These are phyloP conservation scores for Hyparrhenia diplandra DNA, from an alignment of 176 grass and related monocot genomes.

Conservation along the genomic window DNA sequence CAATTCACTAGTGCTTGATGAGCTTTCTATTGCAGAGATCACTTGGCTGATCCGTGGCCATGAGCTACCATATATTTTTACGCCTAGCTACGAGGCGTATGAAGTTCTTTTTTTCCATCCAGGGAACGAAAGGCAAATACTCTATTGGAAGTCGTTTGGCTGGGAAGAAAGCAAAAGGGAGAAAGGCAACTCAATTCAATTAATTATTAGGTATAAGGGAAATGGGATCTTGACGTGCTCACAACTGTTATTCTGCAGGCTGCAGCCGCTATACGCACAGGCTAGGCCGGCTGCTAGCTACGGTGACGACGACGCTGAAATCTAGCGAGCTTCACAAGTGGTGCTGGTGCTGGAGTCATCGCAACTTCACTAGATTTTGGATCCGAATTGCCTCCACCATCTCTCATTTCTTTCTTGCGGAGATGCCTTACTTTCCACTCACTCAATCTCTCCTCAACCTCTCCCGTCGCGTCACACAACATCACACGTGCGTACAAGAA, in stretches of 20 bases:
- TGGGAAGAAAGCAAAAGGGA: background rate
- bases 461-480: background rate
- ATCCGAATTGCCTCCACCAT: constrained; percentile 13
- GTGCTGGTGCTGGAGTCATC: background rate
- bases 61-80: background rate
- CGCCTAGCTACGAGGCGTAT: background rate
- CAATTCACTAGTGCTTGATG: constrained; percentile 8
- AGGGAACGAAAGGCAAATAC: background rate
- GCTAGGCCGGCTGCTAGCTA: background rate
- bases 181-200: background rate
- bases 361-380: constrained; percentile 21
- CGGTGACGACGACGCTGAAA: background rate
- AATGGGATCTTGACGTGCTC: constrained; percentile 6
- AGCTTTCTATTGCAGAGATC: background rate
- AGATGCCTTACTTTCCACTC: constrained; percentile 12
- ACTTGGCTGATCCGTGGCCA: constrained; percentile 40
- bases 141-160: background rate
- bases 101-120: background rate
- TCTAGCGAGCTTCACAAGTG: constrained; percentile 18
- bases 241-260: background rate
- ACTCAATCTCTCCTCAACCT: background rate
- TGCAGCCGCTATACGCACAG: constrained; percentile 37
- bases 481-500: constrained; percentile 22
- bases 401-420: background rate
- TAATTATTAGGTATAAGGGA: background rate